Evolutionary conservation across 2,329 filamentous ascomycete species (phyloP).

Genomic region (Trichoderma sp.): DNA sequence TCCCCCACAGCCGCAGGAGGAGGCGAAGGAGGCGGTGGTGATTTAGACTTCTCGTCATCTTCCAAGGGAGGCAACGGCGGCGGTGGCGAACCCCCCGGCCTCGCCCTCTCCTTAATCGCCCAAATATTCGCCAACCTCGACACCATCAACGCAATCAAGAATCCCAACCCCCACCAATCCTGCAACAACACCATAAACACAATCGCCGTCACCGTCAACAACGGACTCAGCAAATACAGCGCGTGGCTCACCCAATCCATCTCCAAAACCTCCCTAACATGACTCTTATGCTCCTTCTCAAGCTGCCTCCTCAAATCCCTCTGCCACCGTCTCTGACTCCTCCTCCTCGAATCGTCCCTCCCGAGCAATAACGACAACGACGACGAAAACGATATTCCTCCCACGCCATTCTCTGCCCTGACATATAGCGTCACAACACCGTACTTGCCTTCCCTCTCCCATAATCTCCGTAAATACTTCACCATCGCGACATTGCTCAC

Average conservation of each 20-base stretch:
- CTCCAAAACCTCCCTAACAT: constrained; percentile 24
- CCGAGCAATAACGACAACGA: background rate
- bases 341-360: background rate
- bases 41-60: background rate
- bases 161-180: constrained; percentile 52
- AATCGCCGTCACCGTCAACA: constrained; percentile 45
- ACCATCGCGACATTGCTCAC: constrained; percentile 53
- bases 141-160: constrained; percentile 48
- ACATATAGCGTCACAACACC: constrained; percentile 32
- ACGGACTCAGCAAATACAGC: constrained; percentile 47
- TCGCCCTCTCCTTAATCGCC: constrained; percentile 52
- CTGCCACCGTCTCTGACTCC: constrained; percentile 1
- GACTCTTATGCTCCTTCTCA: background rate
- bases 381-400: background rate
- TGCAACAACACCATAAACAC: constrained; percentile 45
- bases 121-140: constrained; percentile 55
- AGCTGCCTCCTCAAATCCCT: constrained; percentile 5
- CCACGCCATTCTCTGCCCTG: constrained; percentile 23
- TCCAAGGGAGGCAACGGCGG: background rate
- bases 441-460: constrained; percentile 23
- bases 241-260: constrained; percentile 48
- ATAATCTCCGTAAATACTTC: constrained; percentile 39
- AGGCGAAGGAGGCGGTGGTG: background rate
- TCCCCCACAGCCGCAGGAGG: background rate
- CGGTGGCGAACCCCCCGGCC: background rate